These are phyloP conservation scores for Aspergillus funiculosus DNA, from an alignment of 495 filamentous ascomycete species.

Conservation along the genomic window DNA sequence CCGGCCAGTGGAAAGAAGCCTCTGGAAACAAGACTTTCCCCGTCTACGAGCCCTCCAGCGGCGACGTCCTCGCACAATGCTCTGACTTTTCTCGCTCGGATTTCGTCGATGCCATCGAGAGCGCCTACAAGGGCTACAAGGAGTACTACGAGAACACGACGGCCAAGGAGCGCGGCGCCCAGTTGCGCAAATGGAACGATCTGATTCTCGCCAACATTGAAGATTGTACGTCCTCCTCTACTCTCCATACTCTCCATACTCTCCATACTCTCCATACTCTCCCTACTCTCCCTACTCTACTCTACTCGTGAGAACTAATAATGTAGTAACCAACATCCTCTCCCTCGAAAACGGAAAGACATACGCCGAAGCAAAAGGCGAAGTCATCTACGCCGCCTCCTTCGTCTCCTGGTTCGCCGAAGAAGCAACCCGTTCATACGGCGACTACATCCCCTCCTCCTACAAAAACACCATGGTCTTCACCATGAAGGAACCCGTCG, in stretches of 20 bases:
- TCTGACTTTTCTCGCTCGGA: conserved; percentile 21
- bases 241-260: not conserved
- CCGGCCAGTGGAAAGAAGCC: conserved; percentile 1
- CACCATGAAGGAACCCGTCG: conserved; percentile 32
- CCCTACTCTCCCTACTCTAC: not conserved
- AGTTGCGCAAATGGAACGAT: conserved; percentile 76
- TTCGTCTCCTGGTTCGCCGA: conserved; percentile 66
- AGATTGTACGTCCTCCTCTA: conserved; percentile 56
- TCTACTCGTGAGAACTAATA: not conserved
- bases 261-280: not conserved
- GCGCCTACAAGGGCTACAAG: conserved; percentile 16
- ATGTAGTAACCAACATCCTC: conserved; percentile 51
- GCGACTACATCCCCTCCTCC: conserved; percentile 60
- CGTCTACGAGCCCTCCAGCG: conserved; percentile 17
- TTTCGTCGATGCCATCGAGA: conserved; percentile 24
- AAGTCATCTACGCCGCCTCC: conserved; percentile 55
- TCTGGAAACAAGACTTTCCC: conserved; percentile 2
- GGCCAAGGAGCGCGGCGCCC: conserved; percentile 1
- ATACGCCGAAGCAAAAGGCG: conserved; percentile 53
- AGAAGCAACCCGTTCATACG: conserved; percentile 56
- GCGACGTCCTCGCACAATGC: conserved; percentile 6
- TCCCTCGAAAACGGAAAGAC: conserved; percentile 59
- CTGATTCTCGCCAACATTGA: conserved; percentile 70
- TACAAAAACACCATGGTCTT: conserved; percentile 37
- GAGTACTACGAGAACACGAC: conserved; percentile 12